Evolutionary conservation across 495 filamentous ascomycete genomes (phyloP).

Genomic region (Penicillium dipodomyicola): DNA sequence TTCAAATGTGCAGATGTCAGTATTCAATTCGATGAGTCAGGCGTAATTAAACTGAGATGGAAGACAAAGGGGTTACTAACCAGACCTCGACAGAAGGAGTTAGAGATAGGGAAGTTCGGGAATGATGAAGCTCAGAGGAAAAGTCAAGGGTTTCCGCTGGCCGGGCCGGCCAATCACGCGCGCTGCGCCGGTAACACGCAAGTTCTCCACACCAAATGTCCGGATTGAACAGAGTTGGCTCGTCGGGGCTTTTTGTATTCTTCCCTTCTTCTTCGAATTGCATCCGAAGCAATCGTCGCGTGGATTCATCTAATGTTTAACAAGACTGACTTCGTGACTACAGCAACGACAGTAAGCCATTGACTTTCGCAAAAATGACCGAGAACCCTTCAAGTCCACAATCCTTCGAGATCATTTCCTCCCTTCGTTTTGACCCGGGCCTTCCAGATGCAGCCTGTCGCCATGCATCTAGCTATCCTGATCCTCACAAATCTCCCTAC

Average conservation of each 20-base stretch:
- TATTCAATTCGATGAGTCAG: not conserved
- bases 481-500: conserved; percentile 56
- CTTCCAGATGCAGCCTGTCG: conserved; percentile 46
- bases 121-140: conserved; percentile 38
- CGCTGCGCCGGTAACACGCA: conserved; percentile 23
- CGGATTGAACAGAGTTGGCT: conserved; percentile 2
- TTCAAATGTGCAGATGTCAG: conserved; percentile 11
- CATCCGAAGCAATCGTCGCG: not conserved
- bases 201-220: conserved; percentile 20
- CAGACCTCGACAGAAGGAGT: conserved; percentile 25
- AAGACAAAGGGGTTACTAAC: conserved; percentile 16
- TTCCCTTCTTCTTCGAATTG: not conserved
- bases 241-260: not conserved
- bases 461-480: conserved; percentile 42
- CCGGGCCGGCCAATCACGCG: conserved; percentile 39
- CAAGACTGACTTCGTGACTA: conserved; percentile 9
- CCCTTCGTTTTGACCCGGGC: conserved; percentile 69
- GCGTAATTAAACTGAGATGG: not conserved
- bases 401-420: conserved; percentile 64
- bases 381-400: not conserved
- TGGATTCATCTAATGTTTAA: not conserved
- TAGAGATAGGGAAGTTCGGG: conserved; percentile 32
- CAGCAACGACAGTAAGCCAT: conserved; percentile 1
- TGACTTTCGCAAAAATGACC: conserved; percentile 11
- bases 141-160: conserved; percentile 32